Evolutionary conservation across 768 basidiomycete species (phyloP), one percentile per base, ranked within the genome.

Genomic region (Pleurotus citrinopileatus): DNA sequence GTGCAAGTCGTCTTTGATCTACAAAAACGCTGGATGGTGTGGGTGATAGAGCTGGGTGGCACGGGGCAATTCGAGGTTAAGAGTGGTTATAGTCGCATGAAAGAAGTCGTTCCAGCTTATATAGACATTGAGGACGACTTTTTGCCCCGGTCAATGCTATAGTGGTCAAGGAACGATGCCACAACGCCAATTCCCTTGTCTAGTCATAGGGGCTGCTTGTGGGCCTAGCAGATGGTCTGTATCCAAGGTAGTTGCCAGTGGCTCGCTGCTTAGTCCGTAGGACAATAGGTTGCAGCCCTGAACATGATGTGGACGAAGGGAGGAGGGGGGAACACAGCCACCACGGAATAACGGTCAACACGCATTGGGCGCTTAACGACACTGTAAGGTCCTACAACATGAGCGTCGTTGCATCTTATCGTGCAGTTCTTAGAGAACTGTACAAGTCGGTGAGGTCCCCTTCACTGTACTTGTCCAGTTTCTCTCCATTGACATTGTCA

Each of bases 381-480:
- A 10, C 32, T 3, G 32, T 34, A 9, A 34, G 9, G n/a, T 34
- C n/a, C n/a, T 34, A 27, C 23, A 25, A 15, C 15, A 51, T 51
- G 48, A 37, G 29, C 9, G 48, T 51, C 22, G 20, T 9, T 28
- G 20, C 48, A 23, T 34, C 73, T 4, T 86, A 84, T 57, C 78
- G 84, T 17, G 65, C 72, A 8, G 69, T 84, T 36, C 70, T 86
- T 51, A 73, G 80, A 23, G 83, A 85, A 61, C 63, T 86, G 52
- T 73, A 73, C 56, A 78, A 70, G 57, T 76, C 80, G 15, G 84
- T 84, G 57, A 55, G 78, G n/a, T n/a, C n/a, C n/a, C n/a, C n/a
- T n/a, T n/a, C n/a, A n/a, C n/a, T n/a, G n/a, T n/a, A n/a, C n/a
- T n/a, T n/a, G n/a, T n/a, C n/a, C 34, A 1, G 29, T 37, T 25